These are phyloP conservation scores for Penicillium sp. DNA, from an alignment of 2,329 filamentous ascomycete genomes.

Conservation along the genomic window DNA sequence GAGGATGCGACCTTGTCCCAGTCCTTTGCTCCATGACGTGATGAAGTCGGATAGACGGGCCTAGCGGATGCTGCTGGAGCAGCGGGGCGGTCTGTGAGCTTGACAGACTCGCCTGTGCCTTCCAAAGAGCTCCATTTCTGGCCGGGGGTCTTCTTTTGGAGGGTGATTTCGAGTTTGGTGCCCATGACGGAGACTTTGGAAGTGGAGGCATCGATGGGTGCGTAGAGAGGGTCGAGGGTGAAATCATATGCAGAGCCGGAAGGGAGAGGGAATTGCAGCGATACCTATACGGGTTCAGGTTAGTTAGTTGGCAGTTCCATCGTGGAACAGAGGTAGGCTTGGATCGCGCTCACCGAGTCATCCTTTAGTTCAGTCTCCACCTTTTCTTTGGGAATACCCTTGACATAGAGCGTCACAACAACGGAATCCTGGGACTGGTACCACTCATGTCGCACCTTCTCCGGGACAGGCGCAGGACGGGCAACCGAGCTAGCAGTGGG, in stretches of 20 bases:
- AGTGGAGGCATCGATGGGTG: slow-evolving; percentile 55
- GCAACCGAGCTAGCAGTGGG: neutral
- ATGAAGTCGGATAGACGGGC: slow-evolving; percentile 79
- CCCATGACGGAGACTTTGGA: slow-evolving; percentile 63
- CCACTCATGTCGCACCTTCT: slow-evolving; percentile 65
- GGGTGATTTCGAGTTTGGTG: slow-evolving; percentile 72
- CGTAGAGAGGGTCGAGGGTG: slow-evolving; percentile 62
- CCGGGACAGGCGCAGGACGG: slow-evolving; percentile 30
- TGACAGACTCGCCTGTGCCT: slow-evolving; percentile 30
- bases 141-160: slow-evolving; percentile 62
- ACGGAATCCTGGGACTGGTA: slow-evolving; percentile 60
- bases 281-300: slow-evolving; percentile 37
- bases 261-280: slow-evolving; percentile 55
- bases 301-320: neutral
- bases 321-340: neutral
- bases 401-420: slow-evolving; percentile 61
- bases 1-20: slow-evolving; percentile 74
- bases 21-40: slow-evolving; percentile 74
- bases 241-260: slow-evolving; percentile 55
- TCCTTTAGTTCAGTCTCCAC: slow-evolving; percentile 50
- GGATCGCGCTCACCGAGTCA: slow-evolving; percentile 37
- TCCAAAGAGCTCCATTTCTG: slow-evolving; percentile 64
- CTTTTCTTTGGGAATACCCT: slow-evolving; percentile 56
- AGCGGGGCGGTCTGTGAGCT: slow-evolving; percentile 18
- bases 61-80: slow-evolving; percentile 16